Evolutionary conservation across 2,329 filamentous ascomycete species (phyloP), one percentile per base, ranked within the genome.

Genomic region (Ophiosphaerella narmari): DNA sequence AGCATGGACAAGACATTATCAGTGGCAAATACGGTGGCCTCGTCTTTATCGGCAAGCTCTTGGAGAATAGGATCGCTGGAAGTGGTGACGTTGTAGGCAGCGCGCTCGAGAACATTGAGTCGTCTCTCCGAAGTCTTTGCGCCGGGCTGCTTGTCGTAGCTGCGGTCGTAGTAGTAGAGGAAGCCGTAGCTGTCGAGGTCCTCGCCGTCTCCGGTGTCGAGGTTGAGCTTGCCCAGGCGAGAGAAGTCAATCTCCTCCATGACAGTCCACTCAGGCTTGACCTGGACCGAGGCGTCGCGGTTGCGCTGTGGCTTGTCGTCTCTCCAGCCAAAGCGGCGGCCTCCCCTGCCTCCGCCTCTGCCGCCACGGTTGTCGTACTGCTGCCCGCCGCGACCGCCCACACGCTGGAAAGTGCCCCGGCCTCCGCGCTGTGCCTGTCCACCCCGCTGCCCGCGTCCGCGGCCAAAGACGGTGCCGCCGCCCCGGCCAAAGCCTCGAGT

Each of bases 211-310:
- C 93, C 90, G 13, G 91, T 87, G 67, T 97, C 94, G 55, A 99
- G 84, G 79, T 97, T 99, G 68, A 99, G 84, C 84, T 99, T 99
- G 64, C 85, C 83, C 63, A 99, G 84, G 62, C 94, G 89, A 80
- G 91, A 93, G 80, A 96, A 99, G 77, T 99, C 94, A 74, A 99
- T 97, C 82, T 99, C 94, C 79, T 99, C 94, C 67, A 97, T 81
- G 78, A 99, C 84, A 70, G 86, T 84, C 94, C 94, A 99, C 74
- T 97, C 92, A 18, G 92, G 85, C 78, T 95, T 95, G 77, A 97
- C 91, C 78, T 93, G 93, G 71, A 99, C 90, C 32, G 91, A 96
- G 9, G 93, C 89, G 78, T 99, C 94, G 54, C 94, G 90, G 78
- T 96, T 97, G 69, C 94, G 88, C 75, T 93, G 86, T 54, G 94